Evolutionary conservation across 257 asterid species (phyloP).

Genomic region (Solanum bukasovii): DNA sequence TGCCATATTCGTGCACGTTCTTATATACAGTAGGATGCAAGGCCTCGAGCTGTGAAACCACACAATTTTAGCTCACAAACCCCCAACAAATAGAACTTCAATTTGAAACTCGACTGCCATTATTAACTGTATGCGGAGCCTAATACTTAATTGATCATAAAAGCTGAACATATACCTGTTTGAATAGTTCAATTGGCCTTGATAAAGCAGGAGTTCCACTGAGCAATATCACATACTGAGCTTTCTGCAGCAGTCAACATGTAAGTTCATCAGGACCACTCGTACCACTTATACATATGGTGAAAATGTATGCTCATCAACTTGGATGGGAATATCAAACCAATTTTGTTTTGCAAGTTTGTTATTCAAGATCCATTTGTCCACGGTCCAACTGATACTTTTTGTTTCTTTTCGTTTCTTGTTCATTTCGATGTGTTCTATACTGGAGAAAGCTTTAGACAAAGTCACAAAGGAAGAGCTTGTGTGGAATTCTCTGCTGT

Average conservation of each 20-base stretch:
- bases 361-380: background rate
- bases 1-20: constrained; percentile 80
- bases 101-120: background rate
- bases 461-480: background rate
- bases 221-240: constrained; percentile 65
- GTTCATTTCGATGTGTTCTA: background rate
- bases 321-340: background rate
- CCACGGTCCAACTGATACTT: background rate
- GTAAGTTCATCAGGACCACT: background rate
- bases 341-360: background rate
- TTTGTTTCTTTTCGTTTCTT: background rate
- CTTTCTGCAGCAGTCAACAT: constrained; percentile 48
- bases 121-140: background rate
- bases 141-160: constrained; percentile 6
- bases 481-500: background rate
- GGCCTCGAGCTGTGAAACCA: constrained; percentile 69
- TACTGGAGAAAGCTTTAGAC: background rate
- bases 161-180: constrained; percentile 47
- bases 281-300: background rate
- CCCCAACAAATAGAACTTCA: background rate
- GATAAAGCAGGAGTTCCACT: constrained; percentile 99
- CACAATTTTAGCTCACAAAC: background rate
- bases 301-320: background rate
- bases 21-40: constrained; percentile 76
- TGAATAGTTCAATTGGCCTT: constrained; percentile 82